Evolutionary conservation across 495 filamentous ascomycete species (phyloP).

Genomic region (Schizothecium vesticola): DNA sequence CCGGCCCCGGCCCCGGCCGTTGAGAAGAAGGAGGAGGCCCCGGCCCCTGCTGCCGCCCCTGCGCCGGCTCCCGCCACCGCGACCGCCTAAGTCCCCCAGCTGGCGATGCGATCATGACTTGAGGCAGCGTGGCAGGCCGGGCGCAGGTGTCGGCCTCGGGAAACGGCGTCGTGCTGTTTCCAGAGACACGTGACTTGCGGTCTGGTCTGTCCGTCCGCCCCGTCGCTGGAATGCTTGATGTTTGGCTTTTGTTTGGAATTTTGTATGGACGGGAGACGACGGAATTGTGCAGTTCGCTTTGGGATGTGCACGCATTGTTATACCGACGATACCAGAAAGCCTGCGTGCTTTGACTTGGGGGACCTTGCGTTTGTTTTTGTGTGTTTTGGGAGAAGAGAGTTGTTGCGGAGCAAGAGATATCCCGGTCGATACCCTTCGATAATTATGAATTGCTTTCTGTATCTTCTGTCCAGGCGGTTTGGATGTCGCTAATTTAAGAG

Average conservation of each 20-base stretch:
- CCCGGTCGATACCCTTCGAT: constrained; percentile 6
- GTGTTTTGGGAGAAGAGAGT: background rate
- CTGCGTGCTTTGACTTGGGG: background rate
- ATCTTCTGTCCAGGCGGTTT: background rate
- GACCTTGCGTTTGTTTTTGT: background rate
- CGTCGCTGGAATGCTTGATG: background rate
- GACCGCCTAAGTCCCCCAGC: constrained; percentile 3
- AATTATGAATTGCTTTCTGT: background rate
- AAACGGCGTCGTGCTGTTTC: background rate
- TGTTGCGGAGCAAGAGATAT: constrained; percentile 1
- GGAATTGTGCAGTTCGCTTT: background rate
- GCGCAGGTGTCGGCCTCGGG: background rate
- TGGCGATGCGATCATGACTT: background rate
- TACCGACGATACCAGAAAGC: constrained; percentile 5
- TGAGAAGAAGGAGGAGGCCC: constrained; percentile 18
- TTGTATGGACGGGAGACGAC: background rate
- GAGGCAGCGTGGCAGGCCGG: background rate
- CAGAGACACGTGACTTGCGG: background rate
- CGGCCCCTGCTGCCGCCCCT: constrained; percentile 14
- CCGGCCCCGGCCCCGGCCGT: constrained; percentile 9
- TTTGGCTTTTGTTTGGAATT: background rate
- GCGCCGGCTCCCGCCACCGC: constrained; percentile 9
- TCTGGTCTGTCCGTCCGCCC: background rate
- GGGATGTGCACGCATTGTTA: background rate
- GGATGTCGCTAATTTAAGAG: background rate